phyloP scores from a whole-genome alignment of 208 protist genomes.

The Herpetomonas samuelpessoai region DNA sequence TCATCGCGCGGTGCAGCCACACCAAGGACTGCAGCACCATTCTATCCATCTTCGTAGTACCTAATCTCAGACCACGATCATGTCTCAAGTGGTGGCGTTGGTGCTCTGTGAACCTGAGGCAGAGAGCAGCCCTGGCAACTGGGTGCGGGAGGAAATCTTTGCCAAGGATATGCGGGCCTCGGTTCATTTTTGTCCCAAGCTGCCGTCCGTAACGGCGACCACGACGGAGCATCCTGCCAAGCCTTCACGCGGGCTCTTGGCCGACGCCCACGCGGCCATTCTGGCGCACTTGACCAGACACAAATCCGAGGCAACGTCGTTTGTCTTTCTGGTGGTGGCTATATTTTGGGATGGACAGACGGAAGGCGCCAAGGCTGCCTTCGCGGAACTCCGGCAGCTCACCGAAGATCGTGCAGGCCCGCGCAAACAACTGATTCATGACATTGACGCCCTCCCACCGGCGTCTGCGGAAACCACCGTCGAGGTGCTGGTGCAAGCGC shows the following conservation, averaged over 20 bases:
- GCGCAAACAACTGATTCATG: not conserved
- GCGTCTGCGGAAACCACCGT: constrained; percentile 19
- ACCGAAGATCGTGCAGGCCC: constrained; percentile 12
- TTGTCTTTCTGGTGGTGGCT: constrained; percentile 46
- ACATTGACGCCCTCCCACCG: not conserved
- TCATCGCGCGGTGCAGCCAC: no score
- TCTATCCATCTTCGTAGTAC: no score
- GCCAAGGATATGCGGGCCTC: not conserved
- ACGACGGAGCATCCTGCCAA: not conserved
- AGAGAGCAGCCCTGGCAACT: constrained; percentile 24
- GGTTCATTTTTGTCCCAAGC: constrained; percentile 12
- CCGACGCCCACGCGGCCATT: not conserved
- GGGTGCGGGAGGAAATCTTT: constrained; percentile 22
- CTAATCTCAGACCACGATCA: not conserved
- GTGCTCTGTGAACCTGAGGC: constrained; percentile 37
- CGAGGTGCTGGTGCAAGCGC: constrained; percentile 75
- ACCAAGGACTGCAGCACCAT: no score
- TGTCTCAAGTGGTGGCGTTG: constrained; percentile 21
- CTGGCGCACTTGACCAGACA: not conserved
- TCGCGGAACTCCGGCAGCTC: constrained; percentile 57
- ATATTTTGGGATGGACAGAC: constrained; percentile 75
- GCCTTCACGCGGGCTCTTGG: constrained; percentile 1
- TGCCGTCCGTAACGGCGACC: not conserved
- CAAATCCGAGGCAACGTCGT: not conserved
- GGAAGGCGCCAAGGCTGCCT: constrained; percentile 48